These are phyloP conservation scores for Bipolaris oryzae DNA, from an alignment of 2,329 filamentous ascomycete genomes.

Conservation along the genomic window DNA sequence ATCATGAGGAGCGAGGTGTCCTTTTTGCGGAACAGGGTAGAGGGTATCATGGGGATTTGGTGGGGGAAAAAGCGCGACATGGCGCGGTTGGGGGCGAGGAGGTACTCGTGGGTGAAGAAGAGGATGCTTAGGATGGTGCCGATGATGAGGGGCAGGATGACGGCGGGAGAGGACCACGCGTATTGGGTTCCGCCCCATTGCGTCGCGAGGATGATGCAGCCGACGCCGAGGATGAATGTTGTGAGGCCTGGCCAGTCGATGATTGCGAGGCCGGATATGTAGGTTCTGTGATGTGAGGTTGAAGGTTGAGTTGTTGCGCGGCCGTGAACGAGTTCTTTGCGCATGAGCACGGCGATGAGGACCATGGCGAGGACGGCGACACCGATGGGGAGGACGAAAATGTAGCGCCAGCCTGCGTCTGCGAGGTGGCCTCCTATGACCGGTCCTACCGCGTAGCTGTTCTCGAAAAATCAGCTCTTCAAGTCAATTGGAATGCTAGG, in stretches of 20 bases:
- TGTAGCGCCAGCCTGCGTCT: constrained; percentile 67
- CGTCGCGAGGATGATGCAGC: constrained; percentile 46
- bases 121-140: constrained; percentile 55
- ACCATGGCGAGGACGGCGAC: constrained; percentile 55
- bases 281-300: constrained; percentile 44
- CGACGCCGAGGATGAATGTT: constrained; percentile 44
- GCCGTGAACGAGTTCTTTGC: constrained; percentile 63
- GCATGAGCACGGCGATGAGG: constrained; percentile 63
- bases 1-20: constrained; percentile 68
- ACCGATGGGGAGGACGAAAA: constrained; percentile 61
- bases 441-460: constrained; percentile 64
- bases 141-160: constrained; percentile 61
- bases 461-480: constrained; percentile 39
- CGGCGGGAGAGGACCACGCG: constrained; percentile 60
- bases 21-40: constrained; percentile 61
- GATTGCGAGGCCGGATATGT: constrained; percentile 49
- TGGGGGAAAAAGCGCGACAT: constrained; percentile 58
- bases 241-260: constrained; percentile 50
- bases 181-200: constrained; percentile 66
- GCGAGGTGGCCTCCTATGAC: constrained; percentile 66
- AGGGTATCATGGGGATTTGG: constrained; percentile 69
- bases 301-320: constrained; percentile 49
- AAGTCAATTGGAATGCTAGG: background rate
- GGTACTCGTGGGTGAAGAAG: constrained; percentile 61
- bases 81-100: constrained; percentile 58